Evolutionary conservation across 371 early-diverging fungal genomes (phyloP), one percentile per base, ranked within the genome.

Genomic region (Mortierella sp.): DNA sequence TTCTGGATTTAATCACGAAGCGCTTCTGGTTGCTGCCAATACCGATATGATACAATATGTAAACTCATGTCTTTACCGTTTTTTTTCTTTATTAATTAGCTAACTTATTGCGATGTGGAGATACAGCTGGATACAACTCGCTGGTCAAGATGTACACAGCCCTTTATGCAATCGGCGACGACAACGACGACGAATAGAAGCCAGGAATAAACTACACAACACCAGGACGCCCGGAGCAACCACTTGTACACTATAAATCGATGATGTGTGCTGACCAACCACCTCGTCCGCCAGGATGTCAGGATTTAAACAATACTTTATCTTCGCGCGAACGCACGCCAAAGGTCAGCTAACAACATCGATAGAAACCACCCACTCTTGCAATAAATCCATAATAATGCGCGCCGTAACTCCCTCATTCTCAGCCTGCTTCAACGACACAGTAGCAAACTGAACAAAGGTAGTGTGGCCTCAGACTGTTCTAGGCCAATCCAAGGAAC

Each of bases 81-180:
- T 34, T 34, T 16, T 38, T 28, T 74, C 16, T 50, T 50, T 50
- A 14, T 50, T 50, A 9, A 19, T 75, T 83, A 76, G 98, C 98
- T 11, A 98, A 98, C 81, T 90, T 98, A 31, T 83, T 98, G 78
- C 90, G 98, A 73, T 96, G 96, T 76, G 95, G 96, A 44, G 98
- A 98, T 83, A 85, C 80, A 28, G 76, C 97, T 21, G 98, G 96
- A 7, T 98, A 98, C 90, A 91, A 95, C 83, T 96, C 96, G 31
- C 88, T 98, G 70, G 94, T 97, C 13, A 82, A 88, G 70, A 96
- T 97, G 97, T 98, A 97, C 90, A 97, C 97, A 26, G 90, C 89
- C 57, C 83, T 96, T 57, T 94, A 92, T 88, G 96, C 96, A 11
- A 89, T 88, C 34, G 63, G 63, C 83, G 79, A 81, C 83, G 79